A percentile compares a stretch with the other conserved stretches of the same genome.
These are phyloP conservation scores for Scenedesmus sp. DNA, from an alignment of 163 green algal genomes.

Conservation along the genomic window DNA sequence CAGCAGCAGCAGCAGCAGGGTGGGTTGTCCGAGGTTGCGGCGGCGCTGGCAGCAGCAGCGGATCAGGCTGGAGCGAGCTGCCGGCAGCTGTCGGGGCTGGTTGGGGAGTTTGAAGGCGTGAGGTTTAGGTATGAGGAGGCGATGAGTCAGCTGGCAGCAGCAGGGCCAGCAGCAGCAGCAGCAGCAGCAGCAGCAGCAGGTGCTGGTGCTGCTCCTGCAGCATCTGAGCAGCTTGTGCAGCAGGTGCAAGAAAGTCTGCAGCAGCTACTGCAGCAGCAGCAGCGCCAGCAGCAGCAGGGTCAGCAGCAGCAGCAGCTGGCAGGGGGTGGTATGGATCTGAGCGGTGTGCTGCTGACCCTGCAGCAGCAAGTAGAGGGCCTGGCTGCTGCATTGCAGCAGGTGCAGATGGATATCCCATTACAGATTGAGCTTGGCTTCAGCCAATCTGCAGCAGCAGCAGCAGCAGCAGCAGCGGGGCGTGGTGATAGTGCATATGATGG, in stretches of 20 bases:
- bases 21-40: not conserved
- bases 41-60: not conserved
- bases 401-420: conserved; percentile 35
- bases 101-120: not conserved
- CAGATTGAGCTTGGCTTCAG: not conserved
- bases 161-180: not conserved
- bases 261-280: conserved; percentile 12
- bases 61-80: not conserved
- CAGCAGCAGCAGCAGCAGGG: conserved; percentile 18
- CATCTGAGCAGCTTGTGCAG: conserved; percentile 19
- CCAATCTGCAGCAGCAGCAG: not conserved
- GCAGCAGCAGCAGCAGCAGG: not conserved
- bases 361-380: conserved; percentile 15
- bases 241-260: conserved; percentile 12
- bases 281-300: conserved; percentile 16
- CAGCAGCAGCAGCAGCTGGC: conserved; percentile 16
- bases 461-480: not conserved
- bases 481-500: not conserved
- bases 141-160: not conserved
- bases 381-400: conserved; percentile 28
- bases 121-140: not conserved
- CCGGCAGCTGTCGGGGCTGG: conserved; percentile 19
- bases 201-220: not conserved
- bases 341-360: not conserved
- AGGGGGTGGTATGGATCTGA: not conserved